Conservation (phyloP, 305 asterid species). For the Solanum hybrid region DNA sequence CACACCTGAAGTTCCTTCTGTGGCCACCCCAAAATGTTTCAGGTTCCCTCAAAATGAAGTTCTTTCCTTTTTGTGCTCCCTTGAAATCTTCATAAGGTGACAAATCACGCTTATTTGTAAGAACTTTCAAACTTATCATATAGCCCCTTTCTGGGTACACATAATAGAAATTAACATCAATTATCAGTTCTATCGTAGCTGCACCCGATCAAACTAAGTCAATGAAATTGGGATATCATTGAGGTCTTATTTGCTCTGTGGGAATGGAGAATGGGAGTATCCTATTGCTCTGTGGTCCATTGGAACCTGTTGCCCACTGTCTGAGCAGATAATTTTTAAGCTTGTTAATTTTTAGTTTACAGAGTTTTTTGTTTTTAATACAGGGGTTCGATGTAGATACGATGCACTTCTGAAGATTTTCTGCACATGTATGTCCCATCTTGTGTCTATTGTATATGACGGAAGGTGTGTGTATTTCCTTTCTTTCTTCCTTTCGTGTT, state of each 20-base stretch:
- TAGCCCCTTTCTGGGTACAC: neutral
- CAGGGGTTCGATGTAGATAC: constrained; percentile 56
- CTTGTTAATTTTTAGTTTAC: constrained; percentile 10
- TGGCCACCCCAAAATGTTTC: neutral
- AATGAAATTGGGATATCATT: neutral
- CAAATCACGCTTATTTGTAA: neutral
- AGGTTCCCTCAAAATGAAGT: neutral
- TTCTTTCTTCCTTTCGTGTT: constrained; percentile 1
- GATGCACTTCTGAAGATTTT: constrained; percentile 47
- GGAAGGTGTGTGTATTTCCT: constrained; percentile 47
- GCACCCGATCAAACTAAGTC: neutral
- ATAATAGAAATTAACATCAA: neutral
- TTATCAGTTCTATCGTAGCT: neutral
- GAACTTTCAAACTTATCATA: neutral
- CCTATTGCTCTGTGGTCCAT: neutral
- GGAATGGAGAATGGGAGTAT: neutral
- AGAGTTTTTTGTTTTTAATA: constrained; percentile 16
- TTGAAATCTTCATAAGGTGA: neutral
- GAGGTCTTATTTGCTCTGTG: neutral
- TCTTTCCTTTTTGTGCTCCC: neutral
- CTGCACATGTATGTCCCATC: constrained; percentile 39
- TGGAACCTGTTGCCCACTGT: neutral
- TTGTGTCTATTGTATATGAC: constrained; percentile 38
- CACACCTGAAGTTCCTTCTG: neutral
- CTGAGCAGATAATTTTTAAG: neutral